These are phyloP conservation scores for Phaeosphaeriaceae sp. DNA, from an alignment of 2,329 filamentous ascomycete species.

Conservation along the genomic window DNA sequence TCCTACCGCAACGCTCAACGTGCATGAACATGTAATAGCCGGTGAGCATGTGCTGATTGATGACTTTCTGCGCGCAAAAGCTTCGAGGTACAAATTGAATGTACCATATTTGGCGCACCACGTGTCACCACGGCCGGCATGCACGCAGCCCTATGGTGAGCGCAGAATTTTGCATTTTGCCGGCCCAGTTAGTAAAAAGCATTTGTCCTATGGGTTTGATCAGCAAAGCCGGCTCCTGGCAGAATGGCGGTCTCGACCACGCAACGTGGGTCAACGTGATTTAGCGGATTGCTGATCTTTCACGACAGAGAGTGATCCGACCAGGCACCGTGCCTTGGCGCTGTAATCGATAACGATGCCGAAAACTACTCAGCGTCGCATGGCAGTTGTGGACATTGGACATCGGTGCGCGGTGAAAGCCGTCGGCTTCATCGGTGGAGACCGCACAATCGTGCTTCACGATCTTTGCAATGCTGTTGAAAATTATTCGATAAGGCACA, in stretches of 20 bases:
- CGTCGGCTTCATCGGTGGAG: slow-evolving; percentile 1
- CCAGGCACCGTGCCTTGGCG: slow-evolving; percentile 7
- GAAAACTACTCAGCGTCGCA: neutral
- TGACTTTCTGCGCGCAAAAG: slow-evolving; percentile 7
- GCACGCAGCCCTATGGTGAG: slow-evolving; percentile 2
- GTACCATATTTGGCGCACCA: slow-evolving; percentile 3
- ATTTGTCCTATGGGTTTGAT: slow-evolving; percentile 3
- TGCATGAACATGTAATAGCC: slow-evolving; percentile 30
- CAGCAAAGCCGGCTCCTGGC: slow-evolving; percentile 14
- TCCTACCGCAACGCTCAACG: slow-evolving; percentile 27
- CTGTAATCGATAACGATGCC: slow-evolving; percentile 15
- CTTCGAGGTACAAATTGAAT: slow-evolving; percentile 9
- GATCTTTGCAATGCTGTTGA: neutral
- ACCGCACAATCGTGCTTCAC: neutral
- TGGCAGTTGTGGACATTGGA: neutral
- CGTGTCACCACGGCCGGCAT: slow-evolving; percentile 6
- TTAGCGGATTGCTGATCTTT: slow-evolving; percentile 27
- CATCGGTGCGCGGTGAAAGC: slow-evolving; percentile 1
- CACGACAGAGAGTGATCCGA: slow-evolving; percentile 1
- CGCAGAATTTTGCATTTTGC: slow-evolving; percentile 11
- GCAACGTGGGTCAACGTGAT: slow-evolving; percentile 33
- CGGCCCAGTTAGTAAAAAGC: slow-evolving; percentile 8
- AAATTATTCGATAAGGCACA: neutral
- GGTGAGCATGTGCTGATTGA: slow-evolving; percentile 26
- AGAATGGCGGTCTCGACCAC: slow-evolving; percentile 26